phyloP scores from a whole-genome alignment of 2,329 filamentous ascomycete species.

The Pleurostoma richardsiae region DNA sequence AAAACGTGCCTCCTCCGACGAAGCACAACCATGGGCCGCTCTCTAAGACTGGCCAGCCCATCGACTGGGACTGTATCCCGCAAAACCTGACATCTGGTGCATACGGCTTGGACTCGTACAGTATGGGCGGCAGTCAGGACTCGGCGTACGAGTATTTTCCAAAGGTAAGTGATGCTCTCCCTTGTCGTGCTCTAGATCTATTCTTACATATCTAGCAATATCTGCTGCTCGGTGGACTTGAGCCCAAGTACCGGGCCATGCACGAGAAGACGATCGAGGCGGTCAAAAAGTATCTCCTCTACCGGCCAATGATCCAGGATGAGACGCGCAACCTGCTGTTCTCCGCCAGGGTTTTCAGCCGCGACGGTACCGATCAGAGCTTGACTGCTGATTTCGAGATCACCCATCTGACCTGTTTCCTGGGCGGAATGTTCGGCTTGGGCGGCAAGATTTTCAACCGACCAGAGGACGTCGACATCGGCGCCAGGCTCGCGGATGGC shows the following conservation, averaged over 20 bases:
- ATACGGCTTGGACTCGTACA: conserved; percentile 41
- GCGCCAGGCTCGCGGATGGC: conserved; percentile 58
- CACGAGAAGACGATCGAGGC: conserved; percentile 65
- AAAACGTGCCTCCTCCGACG: not conserved
- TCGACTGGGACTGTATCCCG: conserved; percentile 45
- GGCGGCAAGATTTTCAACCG: conserved; percentile 57
- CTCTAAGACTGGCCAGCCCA: conserved; percentile 24
- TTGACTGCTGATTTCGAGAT: conserved; percentile 52
- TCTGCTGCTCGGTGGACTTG: conserved; percentile 69
- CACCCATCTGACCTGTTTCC: conserved; percentile 61
- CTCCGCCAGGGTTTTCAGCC: conserved; percentile 55
- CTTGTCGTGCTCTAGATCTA: conserved; percentile 12
- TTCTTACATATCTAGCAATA: conserved; percentile 43
- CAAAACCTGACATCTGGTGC: conserved; percentile 52
- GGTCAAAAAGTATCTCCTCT: conserved; percentile 70
- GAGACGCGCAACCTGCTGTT: conserved; percentile 67
- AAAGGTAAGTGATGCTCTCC: conserved; percentile 34
- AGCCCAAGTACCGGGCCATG: conserved; percentile 66
- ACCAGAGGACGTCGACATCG: conserved; percentile 57
- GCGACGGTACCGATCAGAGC: conserved; percentile 32
- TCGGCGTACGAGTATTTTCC: conserved; percentile 69
- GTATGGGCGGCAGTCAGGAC: conserved; percentile 62
- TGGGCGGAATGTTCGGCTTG: conserved; percentile 66
- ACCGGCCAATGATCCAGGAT: conserved; percentile 67
- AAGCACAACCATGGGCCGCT: conserved; percentile 17